These are phyloP conservation scores for Fusarium redolens DNA, from an alignment of 2,329 filamentous ascomycete species.

Conservation along the genomic window DNA sequence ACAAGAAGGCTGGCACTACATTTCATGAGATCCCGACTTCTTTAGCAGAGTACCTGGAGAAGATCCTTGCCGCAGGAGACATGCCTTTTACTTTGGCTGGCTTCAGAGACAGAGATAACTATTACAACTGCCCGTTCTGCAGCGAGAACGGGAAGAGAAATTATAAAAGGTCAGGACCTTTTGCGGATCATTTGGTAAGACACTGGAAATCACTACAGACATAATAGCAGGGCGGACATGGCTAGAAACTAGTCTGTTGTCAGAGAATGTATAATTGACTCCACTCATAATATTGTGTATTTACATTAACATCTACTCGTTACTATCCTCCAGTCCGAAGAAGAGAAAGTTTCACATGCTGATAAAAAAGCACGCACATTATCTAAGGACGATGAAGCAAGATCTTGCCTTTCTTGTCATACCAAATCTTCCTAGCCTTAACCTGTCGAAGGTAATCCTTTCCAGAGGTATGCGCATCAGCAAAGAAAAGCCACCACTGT, in stretches of 20 bases:
- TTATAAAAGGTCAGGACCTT: neutral
- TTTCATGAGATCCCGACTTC: neutral
- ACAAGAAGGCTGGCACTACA: neutral
- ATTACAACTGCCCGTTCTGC: neutral
- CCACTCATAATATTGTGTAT: neutral
- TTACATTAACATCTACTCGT: neutral
- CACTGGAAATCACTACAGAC: neutral
- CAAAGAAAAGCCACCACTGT: conserved; percentile 22
- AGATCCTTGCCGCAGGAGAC: neutral
- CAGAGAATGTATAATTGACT: neutral
- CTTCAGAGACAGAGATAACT: neutral
- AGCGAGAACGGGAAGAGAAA: neutral
- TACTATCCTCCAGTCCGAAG: neutral
- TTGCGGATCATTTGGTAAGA: neutral
- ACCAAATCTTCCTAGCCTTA: conserved; percentile 26
- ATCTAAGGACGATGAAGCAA: neutral
- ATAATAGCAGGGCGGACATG: neutral
- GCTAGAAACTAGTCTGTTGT: neutral
- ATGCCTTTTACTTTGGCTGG: neutral
- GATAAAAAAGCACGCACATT: too few species aligned
- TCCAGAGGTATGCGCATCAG: conserved; percentile 13
- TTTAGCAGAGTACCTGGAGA: neutral
- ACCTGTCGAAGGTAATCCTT: conserved; percentile 15
- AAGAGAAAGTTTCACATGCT: neutral
- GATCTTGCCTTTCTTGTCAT: conserved; percentile 18